phyloP scores from a whole-genome alignment of 371 early-diverging fungal genomes.

The Mucor piriformis region DNA sequence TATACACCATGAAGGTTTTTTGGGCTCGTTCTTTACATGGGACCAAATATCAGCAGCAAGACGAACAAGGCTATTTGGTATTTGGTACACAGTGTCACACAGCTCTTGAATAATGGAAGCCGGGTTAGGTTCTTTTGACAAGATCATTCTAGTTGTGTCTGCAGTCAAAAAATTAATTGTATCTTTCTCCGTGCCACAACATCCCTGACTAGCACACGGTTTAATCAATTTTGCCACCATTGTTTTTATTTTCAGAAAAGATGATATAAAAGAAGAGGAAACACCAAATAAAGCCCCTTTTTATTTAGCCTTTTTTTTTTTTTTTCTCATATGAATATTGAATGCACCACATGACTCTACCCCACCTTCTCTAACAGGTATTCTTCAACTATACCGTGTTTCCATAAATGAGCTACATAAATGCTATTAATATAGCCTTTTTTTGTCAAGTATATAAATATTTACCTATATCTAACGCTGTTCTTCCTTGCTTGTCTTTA shows the following conservation, averaged over 20 bases:
- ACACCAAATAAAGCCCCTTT: background rate
- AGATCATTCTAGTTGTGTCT: background rate
- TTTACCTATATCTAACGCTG: slow-evolving; percentile 47
- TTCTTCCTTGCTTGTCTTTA: slow-evolving; percentile 47
- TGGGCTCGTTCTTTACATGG: slow-evolving; percentile 32
- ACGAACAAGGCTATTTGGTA: slow-evolving; percentile 23
- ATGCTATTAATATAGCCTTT: background rate
- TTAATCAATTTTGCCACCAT: slow-evolving; percentile 3
- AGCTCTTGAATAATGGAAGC: slow-evolving; percentile 23
- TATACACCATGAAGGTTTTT: slow-evolving; percentile 44
- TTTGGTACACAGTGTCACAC: slow-evolving; percentile 18
- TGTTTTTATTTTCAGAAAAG: background rate
- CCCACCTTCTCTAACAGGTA: slow-evolving; percentile 20
- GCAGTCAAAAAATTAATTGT: background rate
- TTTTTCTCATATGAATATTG: slow-evolving; percentile 22
- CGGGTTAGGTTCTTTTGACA: background rate
- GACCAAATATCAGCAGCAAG: slow-evolving; percentile 30
- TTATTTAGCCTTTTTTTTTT: slow-evolving; percentile 3
- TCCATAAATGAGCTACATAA: slow-evolving; percentile 20
- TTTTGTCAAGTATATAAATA: background rate
- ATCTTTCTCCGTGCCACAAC: slow-evolving; percentile 6
- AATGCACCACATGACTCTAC: slow-evolving; percentile 12
- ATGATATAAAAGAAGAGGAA: background rate
- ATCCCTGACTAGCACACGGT: slow-evolving; percentile 17
- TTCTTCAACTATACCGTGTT: slow-evolving; percentile 3